A percentile compares a stretch with the other conserved stretches of the same genome.
Evolutionary conservation across 768 basidiomycete species (phyloP).

Genomic region (Rhizopogon sp.): DNA sequence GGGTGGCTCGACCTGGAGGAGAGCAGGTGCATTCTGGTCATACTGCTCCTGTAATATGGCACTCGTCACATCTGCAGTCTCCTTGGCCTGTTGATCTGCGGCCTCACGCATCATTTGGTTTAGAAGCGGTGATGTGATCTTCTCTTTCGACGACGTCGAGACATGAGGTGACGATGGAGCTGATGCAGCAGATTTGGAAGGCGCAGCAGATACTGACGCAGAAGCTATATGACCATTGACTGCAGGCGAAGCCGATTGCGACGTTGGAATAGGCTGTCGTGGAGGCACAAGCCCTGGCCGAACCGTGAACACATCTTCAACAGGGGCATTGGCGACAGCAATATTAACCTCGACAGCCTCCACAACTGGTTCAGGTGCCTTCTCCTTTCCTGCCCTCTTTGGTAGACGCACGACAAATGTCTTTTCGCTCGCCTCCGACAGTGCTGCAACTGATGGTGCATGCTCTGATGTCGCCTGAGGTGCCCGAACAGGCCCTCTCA

Average conservation of each 20-base stretch:
- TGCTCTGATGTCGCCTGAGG: conserved; percentile 9
- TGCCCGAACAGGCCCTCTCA: conserved; percentile 31
- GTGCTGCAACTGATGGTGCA: conserved; percentile 12
- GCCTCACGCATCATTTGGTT: conserved; percentile 3
- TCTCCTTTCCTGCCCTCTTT: conserved; percentile 32
- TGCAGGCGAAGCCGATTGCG: conserved; percentile 23
- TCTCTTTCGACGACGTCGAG: conserved; percentile 6
- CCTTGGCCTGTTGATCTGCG: conserved; percentile 7
- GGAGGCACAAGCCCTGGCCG: conserved; percentile 39
- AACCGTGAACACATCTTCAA: conserved; percentile 59
- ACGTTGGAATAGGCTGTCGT: conserved; percentile 16
- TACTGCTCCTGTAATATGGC: conserved; percentile 23
- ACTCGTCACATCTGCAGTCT: conserved; percentile 10
- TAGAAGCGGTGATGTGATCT: conserved; percentile 6
- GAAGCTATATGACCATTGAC: conserved; percentile 2
- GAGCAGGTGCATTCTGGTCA: conserved; percentile 17
- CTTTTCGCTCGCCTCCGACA: conserved; percentile 41
- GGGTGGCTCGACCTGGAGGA: conserved; percentile 23
- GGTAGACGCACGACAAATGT: conserved; percentile 54
- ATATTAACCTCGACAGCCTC: conserved; percentile 18
- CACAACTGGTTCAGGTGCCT: conserved; percentile 15
- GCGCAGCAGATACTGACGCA: neutral
- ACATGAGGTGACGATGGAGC: conserved; percentile 8
- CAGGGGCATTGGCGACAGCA: conserved; percentile 31
- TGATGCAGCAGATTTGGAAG: conserved; percentile 4